Evolutionary conservation across 257 asterid genomes (phyloP).

Genomic region (Henckelia pumila): DNA sequence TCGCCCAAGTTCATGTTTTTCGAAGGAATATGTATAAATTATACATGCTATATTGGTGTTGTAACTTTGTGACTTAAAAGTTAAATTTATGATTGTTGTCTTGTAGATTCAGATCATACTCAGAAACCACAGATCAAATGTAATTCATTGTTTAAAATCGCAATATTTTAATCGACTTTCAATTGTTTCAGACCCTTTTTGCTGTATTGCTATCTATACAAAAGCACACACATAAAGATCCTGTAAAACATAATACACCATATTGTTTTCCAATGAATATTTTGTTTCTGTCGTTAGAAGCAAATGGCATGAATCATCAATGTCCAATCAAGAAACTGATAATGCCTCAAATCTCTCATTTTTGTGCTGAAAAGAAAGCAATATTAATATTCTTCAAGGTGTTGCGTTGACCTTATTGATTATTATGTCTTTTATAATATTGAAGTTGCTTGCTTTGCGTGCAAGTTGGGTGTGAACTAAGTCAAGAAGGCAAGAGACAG

Average conservation of each 20-base stretch:
- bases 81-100: conserved; percentile 11
- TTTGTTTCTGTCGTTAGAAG: background rate
- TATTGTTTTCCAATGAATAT: background rate
- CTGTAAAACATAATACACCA: background rate
- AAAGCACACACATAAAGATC: background rate
- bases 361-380: background rate
- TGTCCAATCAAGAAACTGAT: background rate
- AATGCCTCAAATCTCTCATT: background rate
- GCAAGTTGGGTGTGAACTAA: background rate
- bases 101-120: conserved; percentile 19
- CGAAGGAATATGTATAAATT: background rate
- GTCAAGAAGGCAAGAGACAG: background rate
- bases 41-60: conserved; percentile 5
- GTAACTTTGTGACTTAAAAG: conserved; percentile 15
- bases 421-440: background rate
- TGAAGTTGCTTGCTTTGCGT: background rate
- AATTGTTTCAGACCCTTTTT: background rate
- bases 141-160: conserved; percentile 14
- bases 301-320: background rate
- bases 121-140: conserved; percentile 15
- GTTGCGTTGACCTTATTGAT: background rate
- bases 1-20: background rate
- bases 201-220: background rate
- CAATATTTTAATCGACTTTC: background rate
- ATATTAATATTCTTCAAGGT: background rate